Base-by-base conservation (phyloP, 1,284 basidiomycete genomes). In the Moniliophthora roreri region DNA sequence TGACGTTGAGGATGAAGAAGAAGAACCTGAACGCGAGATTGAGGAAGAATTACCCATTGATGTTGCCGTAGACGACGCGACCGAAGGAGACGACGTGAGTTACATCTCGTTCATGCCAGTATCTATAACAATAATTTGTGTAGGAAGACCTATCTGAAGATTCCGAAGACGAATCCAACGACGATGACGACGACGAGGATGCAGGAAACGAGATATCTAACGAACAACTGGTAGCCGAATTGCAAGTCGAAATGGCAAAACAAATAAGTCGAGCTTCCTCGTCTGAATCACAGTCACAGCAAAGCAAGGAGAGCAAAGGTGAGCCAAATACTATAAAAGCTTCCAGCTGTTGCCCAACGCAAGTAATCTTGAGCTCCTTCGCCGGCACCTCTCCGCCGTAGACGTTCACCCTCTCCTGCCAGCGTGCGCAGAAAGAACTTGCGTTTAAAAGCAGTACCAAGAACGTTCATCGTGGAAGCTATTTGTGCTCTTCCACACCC, bases 401-500 rank as follows among this genome's bases (percentile, higher is more conserved):
- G 72, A 57, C 79, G 81, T 50, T 81, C 84, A 2, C 75, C 81
- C 23, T 86, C 87, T 8, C 86, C 89, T 5, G 82, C 86, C 7
- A 76, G 78, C 47, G 64, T 78, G 23, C 84, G 82, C 32, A 77
- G 72, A 60, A 75, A 71, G 37, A 59, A 63, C 13, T 57, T 84
- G 8, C 59, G 65, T 49, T 71, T 75, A 53, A 54, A 56, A 37
- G 61, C 62, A 40, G 44, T 58, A n/a, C 78, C 77, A n/a, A 74
- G 82, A 24, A 81, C 89, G 0, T 91, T 88, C 64, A 87, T 87
- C 2, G 89, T 98, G n/a, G 95, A 97, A 70, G 94, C 95, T 13
- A 84, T 96, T 55, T 93, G 91, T 58, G 94, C 94, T 13, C 85
- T 96, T 48, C 93, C 95, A 0, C 91, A 97, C 61, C 92, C 93